Evolutionary conservation across 176 grass and related monocot genomes (phyloP).

Genomic region (Dendrocalamus sinicus): DNA sequence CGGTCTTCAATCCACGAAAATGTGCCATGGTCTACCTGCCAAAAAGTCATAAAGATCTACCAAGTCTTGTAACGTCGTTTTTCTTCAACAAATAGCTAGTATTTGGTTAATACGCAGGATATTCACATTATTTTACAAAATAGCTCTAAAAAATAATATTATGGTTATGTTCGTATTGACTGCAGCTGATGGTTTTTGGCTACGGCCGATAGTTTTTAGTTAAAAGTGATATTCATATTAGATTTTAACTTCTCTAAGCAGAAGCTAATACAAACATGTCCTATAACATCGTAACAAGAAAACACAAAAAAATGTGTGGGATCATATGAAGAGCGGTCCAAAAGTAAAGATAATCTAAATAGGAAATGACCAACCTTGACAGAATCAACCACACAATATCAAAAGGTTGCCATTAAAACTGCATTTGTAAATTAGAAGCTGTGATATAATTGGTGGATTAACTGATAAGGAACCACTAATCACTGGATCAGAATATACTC

Average conservation of each 20-base stretch:
- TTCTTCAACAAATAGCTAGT: background rate
- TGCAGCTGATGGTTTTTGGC: no score
- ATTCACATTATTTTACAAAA: background rate
- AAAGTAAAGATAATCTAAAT: background rate
- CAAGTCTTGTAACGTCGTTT: background rate
- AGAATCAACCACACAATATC: slow-evolving; percentile 9
- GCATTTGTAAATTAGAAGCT: slow-evolving; percentile 14
- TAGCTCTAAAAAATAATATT: no score
- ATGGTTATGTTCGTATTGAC: no score
- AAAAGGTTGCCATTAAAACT: background rate
- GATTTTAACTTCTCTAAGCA: no score
- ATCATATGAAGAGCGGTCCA: background rate
- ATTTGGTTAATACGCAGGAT: background rate
- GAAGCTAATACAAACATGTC: no score
- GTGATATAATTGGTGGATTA: slow-evolving; percentile 1
- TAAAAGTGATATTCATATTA: no score
- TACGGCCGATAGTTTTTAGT: no score
- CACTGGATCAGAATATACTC: slow-evolving; percentile 5
- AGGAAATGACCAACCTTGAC: background rate
- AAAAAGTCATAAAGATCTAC: slow-evolving; percentile 15
- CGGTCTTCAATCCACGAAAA: background rate
- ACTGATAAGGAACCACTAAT: background rate
- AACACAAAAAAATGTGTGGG: background rate
- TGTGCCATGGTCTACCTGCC: background rate
- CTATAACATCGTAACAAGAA: background rate